Evolutionary conservation across 306 rosid species (phyloP), one percentile per base, ranked within the genome.

Genomic region (Rubus parviflorus): DNA sequence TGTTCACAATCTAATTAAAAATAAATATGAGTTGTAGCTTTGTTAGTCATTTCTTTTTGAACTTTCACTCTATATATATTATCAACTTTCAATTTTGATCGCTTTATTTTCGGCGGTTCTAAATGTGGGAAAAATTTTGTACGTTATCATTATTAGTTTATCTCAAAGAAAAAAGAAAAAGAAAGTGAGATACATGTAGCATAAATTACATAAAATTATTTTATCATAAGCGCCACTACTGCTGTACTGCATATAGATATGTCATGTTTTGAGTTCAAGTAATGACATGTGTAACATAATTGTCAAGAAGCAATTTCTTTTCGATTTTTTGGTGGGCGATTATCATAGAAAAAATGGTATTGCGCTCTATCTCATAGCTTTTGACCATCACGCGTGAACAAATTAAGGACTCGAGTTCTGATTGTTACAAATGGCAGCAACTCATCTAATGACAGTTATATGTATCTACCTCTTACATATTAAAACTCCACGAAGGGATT

Each of bases 321-420:
- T 13, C 6, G 4, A 16, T 22, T 23, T 67, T 74, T 73, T 73
- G 17, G 68, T 73, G 77, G 68, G 45, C 72, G 84, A 84, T 78
- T 81, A 83, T 37, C 12, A 69, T 74, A 14, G 9, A 51, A 48
- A n/a, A 61, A 22, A 1, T 23, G 85, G 25, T 90, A 90, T 87
- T 90, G 98, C 92, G 91, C 22, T 89, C 88, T 88, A 82, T 91
- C 96, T 87, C 47, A 48, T 30, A 64, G 76, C 85, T 87, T 90
- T 88, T 85, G 90, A 82, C 87, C 76, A 13, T 80, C 77, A 70
- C 87, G 84, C 86, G 91, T 87, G 87, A 79, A 68, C 68, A 12
- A 76, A n/a, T n/a, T n/a, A n/a, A 49, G 1, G 11, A 3, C 22
- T 48, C 14, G 23, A 60, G 35, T 82, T 62, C 75, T 53, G 63